These are phyloP conservation scores for Dactylellina haptotyla DNA, from an alignment of 2,329 filamentous ascomycete species.

Conservation along the genomic window DNA sequence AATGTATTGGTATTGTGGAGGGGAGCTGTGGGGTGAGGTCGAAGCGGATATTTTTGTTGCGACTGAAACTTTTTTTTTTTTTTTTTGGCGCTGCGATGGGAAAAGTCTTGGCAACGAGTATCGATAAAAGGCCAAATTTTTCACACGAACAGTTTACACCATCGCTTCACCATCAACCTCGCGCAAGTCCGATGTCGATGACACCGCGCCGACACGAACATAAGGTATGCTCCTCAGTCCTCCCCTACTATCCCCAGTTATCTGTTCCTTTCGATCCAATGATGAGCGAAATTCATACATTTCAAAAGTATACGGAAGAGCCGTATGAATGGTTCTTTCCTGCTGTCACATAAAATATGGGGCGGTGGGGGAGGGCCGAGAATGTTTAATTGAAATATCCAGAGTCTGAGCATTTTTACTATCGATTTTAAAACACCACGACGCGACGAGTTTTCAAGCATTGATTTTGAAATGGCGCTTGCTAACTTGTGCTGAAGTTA, in stretches of 20 bases:
- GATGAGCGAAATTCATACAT: constrained; percentile 55
- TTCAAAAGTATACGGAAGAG: constrained; percentile 53
- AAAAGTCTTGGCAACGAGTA: constrained; percentile 28
- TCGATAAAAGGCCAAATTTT: constrained; percentile 34
- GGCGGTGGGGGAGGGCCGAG: constrained; percentile 26
- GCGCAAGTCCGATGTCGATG: background rate
- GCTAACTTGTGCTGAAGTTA: too few relatives aligned
- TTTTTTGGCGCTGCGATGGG: constrained; percentile 7
- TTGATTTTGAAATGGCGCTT: too few relatives aligned
- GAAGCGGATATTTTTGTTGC: constrained; percentile 6
- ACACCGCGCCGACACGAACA: background rate
- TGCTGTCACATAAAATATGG: background rate
- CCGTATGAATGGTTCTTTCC: constrained; percentile 53
- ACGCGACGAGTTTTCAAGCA: too few relatives aligned
- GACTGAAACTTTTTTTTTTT: constrained; percentile 28
- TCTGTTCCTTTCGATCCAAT: constrained; percentile 19
- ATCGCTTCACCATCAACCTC: constrained; percentile 11
- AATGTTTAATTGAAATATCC: constrained; percentile 54
- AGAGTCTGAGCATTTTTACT: constrained; percentile 45
- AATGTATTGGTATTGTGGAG: too few relatives aligned
- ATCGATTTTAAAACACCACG: too few relatives aligned
- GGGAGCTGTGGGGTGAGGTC: background rate
- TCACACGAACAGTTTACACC: background rate
- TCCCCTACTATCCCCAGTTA: background rate
- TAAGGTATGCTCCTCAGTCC: background rate